Conservation (phyloP, 2,329 filamentous ascomycete genomes). For the Colletotrichum shisoi region DNA sequence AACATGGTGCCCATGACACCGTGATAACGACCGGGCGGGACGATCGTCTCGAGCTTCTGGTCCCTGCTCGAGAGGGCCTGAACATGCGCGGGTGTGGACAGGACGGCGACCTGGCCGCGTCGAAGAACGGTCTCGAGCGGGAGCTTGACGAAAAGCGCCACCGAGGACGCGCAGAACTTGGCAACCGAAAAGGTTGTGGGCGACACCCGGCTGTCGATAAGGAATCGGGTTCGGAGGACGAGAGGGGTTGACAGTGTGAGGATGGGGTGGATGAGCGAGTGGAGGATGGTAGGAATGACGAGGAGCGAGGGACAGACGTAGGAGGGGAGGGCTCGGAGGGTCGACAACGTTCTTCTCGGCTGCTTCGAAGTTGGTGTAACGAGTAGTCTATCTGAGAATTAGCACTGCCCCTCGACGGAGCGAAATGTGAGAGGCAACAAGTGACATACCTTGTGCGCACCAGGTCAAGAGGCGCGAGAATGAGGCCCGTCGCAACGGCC, state of each 20-base stretch:
- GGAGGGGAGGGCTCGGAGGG: slow-evolving; percentile 79
- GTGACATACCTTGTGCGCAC: slow-evolving; percentile 74
- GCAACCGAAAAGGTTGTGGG: slow-evolving; percentile 82
- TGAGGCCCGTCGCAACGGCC: slow-evolving; percentile 75
- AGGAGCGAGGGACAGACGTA: slow-evolving; percentile 75
- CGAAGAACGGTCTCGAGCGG: slow-evolving; percentile 92
- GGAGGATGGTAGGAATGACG: slow-evolving; percentile 82
- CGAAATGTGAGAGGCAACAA: not conserved
- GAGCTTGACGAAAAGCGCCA: slow-evolving; percentile 84
- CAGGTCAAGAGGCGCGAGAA: slow-evolving; percentile 87
- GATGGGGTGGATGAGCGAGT: slow-evolving; percentile 83
- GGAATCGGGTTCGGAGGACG: slow-evolving; percentile 82
- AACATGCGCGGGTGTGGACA: slow-evolving; percentile 63
- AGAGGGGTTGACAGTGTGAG: slow-evolving; percentile 84
- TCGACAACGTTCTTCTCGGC: slow-evolving; percentile 79
- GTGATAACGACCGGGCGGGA: slow-evolving; percentile 80
- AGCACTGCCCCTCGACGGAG: slow-evolving; percentile 39
- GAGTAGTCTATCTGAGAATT: slow-evolving; percentile 67
- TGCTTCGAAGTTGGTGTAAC: slow-evolving; percentile 79
- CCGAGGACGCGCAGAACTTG: slow-evolving; percentile 80
- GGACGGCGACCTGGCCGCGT: slow-evolving; percentile 81
- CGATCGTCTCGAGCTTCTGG: slow-evolving; percentile 71
- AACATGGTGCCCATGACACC: slow-evolving; percentile 94
- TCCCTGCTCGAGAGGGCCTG: slow-evolving; percentile 56
- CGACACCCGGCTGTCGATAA: slow-evolving; percentile 81